These are phyloP conservation scores for Lycium barbarum DNA, from an alignment of 257 asterid species.

Conservation along the genomic window DNA sequence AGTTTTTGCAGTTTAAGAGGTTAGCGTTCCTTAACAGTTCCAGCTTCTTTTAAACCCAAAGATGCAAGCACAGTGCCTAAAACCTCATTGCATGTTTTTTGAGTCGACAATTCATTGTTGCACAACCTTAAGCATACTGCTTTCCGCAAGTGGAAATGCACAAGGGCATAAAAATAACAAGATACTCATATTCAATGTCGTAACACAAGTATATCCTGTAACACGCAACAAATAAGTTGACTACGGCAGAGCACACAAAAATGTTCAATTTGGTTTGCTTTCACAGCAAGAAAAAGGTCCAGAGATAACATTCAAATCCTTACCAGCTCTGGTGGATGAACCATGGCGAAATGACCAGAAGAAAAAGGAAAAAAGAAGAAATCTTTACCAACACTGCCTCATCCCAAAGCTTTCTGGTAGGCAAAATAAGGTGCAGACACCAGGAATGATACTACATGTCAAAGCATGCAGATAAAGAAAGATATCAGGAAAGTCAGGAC, in stretches of 20 bases:
- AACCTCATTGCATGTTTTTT: not conserved
- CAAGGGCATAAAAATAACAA: not conserved
- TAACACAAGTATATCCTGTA: not conserved
- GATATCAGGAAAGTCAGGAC: too few relatives aligned
- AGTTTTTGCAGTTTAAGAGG: too few relatives aligned
- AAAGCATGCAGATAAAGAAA: too few relatives aligned
- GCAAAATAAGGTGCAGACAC: not conserved
- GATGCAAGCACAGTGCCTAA: not conserved
- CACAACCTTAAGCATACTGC: not conserved
- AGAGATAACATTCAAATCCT: not conserved
- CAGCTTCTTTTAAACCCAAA: not conserved
- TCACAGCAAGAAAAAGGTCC: not conserved
- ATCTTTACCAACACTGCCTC: not conserved
- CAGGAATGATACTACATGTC: too few relatives aligned
- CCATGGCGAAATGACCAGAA: too few relatives aligned
- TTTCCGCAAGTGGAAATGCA: not conserved
- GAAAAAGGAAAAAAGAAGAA: too few relatives aligned
- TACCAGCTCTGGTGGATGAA: too few relatives aligned
- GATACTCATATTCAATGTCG: not conserved
- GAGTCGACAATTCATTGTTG: not conserved
- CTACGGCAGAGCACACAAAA: not conserved
- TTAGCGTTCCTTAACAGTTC: not conserved
- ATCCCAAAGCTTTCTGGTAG: not conserved
- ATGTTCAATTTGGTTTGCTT: not conserved
- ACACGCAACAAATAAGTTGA: not conserved